Percentiles rank a stretch among this genome's conserved stretches.
phyloP scores from a whole-genome alignment of 1,284 basidiomycete species.

The Tylopilus orsonianus region DNA sequence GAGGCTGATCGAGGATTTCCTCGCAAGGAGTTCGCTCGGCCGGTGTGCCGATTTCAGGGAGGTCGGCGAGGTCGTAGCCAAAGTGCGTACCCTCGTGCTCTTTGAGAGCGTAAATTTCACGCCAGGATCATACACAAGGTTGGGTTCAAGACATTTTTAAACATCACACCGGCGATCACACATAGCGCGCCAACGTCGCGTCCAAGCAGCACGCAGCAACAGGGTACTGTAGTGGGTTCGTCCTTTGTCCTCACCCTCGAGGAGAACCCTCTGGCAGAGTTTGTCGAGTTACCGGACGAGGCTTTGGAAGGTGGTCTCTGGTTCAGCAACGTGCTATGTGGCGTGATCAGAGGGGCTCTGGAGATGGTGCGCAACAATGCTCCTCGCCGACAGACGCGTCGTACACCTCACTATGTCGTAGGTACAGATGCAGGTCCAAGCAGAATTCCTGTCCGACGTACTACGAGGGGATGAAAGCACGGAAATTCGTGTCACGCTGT shows the following conservation, averaged over 20 bases:
- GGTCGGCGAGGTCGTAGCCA: slow-evolving; percentile 90
- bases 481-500: slow-evolving; percentile 87
- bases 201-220: slow-evolving; percentile 41
- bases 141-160: slow-evolving; percentile 98
- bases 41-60: slow-evolving; percentile 91
- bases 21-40: slow-evolving; percentile 85
- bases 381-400: slow-evolving; percentile 3
- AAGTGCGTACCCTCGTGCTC: slow-evolving; percentile 49
- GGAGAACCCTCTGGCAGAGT: slow-evolving; percentile 96
- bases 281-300: slow-evolving; percentile 95
- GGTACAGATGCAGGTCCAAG: slow-evolving; percentile 97
- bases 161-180: slow-evolving; percentile 83
- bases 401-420: slow-evolving; percentile 37
- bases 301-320: slow-evolving; percentile 90
- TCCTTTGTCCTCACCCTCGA: slow-evolving; percentile 87
- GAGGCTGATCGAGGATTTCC: slow-evolving; percentile 94
- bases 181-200: slow-evolving; percentile 55
- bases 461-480: slow-evolving; percentile 93
- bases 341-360: slow-evolving; percentile 88
- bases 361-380: slow-evolving; percentile 80
- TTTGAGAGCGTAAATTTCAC: not conserved
- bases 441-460: slow-evolving; percentile 86
- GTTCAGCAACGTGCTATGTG: slow-evolving; percentile 96
- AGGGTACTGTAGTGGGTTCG: slow-evolving; percentile 42
- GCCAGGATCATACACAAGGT: slow-evolving; percentile 53